These are phyloP conservation scores for Byssochlamys sp. DNA, from an alignment of 2,329 filamentous ascomycete genomes.

Conservation along the genomic window DNA sequence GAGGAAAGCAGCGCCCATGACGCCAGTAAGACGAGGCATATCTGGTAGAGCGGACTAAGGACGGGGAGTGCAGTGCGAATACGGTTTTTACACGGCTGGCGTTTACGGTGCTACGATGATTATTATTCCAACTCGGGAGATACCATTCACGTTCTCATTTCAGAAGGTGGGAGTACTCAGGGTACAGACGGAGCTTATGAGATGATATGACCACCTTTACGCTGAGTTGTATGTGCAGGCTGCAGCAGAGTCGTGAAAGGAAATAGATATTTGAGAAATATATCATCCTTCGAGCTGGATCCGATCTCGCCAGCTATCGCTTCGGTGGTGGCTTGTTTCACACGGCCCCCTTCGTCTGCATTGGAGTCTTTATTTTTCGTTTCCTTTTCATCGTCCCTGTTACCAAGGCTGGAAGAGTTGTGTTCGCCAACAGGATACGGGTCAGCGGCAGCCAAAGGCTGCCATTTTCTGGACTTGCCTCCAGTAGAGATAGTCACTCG, in stretches of 20 bases:
- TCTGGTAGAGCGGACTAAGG: slow-evolving; percentile 11
- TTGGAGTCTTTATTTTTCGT: slow-evolving; percentile 56
- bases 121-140: not conserved
- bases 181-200: not conserved
- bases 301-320: slow-evolving; percentile 36
- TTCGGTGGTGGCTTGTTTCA: slow-evolving; percentile 54
- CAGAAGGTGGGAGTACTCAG: no score
- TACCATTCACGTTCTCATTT: not conserved
- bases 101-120: slow-evolving; percentile 8
- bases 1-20: slow-evolving; percentile 26
- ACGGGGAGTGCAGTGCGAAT: not conserved
- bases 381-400: slow-evolving; percentile 87
- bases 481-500: slow-evolving; percentile 20
- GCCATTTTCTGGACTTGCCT: slow-evolving; percentile 84
- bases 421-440: slow-evolving; percentile 79
- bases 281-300: slow-evolving; percentile 14
- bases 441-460: slow-evolving; percentile 77
- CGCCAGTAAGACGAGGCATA: slow-evolving; percentile 16
- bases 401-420: slow-evolving; percentile 91
- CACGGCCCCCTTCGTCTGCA: slow-evolving; percentile 47
- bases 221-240: not conserved
- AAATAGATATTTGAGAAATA: not conserved
- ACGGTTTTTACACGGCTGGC: slow-evolving; percentile 2
- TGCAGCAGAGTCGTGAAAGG: not conserved
- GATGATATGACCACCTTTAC: not conserved